A percentile compares a stretch with the other conserved stretches of the same genome.
phyloP scores from a whole-genome alignment of 345 rosid species.

The sweet orange (Citrus sinensis) region DNA sequence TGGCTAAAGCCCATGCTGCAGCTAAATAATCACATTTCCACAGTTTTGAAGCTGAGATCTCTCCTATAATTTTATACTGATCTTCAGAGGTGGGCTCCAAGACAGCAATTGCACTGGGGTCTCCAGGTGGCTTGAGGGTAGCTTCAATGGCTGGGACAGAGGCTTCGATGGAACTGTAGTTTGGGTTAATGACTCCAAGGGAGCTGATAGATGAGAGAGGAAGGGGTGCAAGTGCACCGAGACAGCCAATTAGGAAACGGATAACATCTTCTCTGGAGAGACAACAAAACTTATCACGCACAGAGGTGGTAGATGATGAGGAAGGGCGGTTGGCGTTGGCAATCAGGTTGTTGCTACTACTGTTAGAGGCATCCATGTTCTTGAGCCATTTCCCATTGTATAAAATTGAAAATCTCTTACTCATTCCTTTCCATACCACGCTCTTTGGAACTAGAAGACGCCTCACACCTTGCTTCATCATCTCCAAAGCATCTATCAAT shows the following conservation, averaged over 20 bases:
- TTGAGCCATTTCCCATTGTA: constrained; percentile 89
- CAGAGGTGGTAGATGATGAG: constrained; percentile 50
- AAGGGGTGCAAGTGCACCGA: constrained; percentile 93
- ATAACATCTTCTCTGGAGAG: constrained; percentile 92
- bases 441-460: constrained; percentile 86
- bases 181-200: constrained; percentile 63
- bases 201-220: constrained; percentile 81
- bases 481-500: constrained; percentile 91
- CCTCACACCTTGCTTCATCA: constrained; percentile 97
- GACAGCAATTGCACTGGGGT: constrained; percentile 77
- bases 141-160: constrained; percentile 71
- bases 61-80: constrained; percentile 71
- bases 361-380: constrained; percentile 50
- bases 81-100: constrained; percentile 63
- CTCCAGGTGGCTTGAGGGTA: constrained; percentile 45
- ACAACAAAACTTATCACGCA: constrained; percentile 79
- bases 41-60: constrained; percentile 84
- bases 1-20: constrained; percentile 95
- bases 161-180: constrained; percentile 62
- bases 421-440: constrained; percentile 84
- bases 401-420: constrained; percentile 88
- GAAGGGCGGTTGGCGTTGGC: constrained; percentile 47
- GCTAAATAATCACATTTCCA: constrained; percentile 95
- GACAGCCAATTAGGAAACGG: constrained; percentile 92
- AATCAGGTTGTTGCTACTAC: constrained; percentile 53